A percentile compares a stretch with the other conserved stretches of the same genome.
These are phyloP conservation scores for Quercus lobata DNA, from an alignment of 331 rosid species.

Conservation along the genomic window DNA sequence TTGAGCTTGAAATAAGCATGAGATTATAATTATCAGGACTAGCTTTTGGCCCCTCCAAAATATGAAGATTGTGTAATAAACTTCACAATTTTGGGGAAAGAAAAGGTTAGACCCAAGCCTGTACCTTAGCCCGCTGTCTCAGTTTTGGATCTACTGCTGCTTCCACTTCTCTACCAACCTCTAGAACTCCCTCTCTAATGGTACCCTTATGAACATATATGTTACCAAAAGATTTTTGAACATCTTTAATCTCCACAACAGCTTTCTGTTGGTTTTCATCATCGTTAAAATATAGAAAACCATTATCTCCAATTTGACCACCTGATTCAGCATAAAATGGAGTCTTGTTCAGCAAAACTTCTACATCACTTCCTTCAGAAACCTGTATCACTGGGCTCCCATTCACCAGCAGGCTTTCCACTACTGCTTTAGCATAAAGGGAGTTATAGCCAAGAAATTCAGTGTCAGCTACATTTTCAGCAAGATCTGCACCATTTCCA, in stretches of 20 bases:
- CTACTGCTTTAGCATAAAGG: constrained; percentile 70
- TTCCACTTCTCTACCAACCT: constrained; percentile 91
- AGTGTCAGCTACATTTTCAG: constrained; percentile 63
- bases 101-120: constrained; percentile 5
- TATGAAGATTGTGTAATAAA: background rate
- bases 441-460: constrained; percentile 84
- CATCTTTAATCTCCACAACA: constrained; percentile 79
- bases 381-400: constrained; percentile 67
- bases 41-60: background rate
- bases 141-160: constrained; percentile 75
- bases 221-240: constrained; percentile 79
- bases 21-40: constrained; percentile 8
- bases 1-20: constrained; percentile 11
- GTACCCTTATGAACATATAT: constrained; percentile 88
- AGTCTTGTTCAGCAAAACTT: constrained; percentile 73
- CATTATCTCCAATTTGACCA: constrained; percentile 91
- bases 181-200: constrained; percentile 71
- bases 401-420: constrained; percentile 77
- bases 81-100: constrained; percentile 4
- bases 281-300: constrained; percentile 60
- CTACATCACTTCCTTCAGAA: constrained; percentile 76
- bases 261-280: constrained; percentile 57
- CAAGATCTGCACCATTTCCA: constrained; percentile 59
- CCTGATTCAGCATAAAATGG: constrained; percentile 99
- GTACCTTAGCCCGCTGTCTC: constrained; percentile 90